Evolutionary conservation across 306 rosid species (phyloP).

Genomic region (Citrullus mucosospermus): DNA sequence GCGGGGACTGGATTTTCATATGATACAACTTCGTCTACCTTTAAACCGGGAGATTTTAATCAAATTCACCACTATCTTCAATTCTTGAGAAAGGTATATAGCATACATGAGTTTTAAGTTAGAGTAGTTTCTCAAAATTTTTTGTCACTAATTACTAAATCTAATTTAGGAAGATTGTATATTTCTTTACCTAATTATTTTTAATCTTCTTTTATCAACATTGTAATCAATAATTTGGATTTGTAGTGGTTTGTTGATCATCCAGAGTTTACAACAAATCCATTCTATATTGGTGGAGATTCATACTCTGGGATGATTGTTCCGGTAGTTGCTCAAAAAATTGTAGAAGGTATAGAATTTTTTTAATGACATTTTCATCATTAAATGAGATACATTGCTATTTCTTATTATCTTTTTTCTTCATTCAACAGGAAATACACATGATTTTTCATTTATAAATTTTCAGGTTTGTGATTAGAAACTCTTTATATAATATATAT

Average conservation of each 20-base stretch:
- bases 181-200: too few relatives aligned
- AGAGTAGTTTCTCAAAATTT: too few relatives aligned
- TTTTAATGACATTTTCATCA: too few relatives aligned
- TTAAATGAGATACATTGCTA: slow-evolving; percentile 21
- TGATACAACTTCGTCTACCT: slow-evolving; percentile 11
- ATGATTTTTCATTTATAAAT: slow-evolving; percentile 35
- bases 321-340: slow-evolving; percentile 39
- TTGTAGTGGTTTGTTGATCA: slow-evolving; percentile 63
- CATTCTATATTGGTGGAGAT: slow-evolving; percentile 50
- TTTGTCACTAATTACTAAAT: too few relatives aligned
- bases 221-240: too few relatives aligned
- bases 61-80: slow-evolving; percentile 29
- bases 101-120: too few relatives aligned
- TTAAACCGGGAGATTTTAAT: slow-evolving; percentile 21
- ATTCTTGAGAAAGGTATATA: slow-evolving; percentile 40
- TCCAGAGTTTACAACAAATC: slow-evolving; percentile 35
- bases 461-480: slow-evolving; percentile 27
- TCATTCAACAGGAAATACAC: slow-evolving; percentile 28
- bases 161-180: too few relatives aligned
- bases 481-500: too few relatives aligned
- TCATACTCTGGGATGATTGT: slow-evolving; percentile 57
- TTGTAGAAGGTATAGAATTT: slow-evolving; percentile 34
- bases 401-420: neutral
- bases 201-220: too few relatives aligned
- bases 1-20: slow-evolving; percentile 64